A percentile compares a stretch with the other conserved stretches of the same genome.
phyloP scores from a whole-genome alignment of 192 early-diverging fungal genomes.

The Backusella westeae region DNA sequence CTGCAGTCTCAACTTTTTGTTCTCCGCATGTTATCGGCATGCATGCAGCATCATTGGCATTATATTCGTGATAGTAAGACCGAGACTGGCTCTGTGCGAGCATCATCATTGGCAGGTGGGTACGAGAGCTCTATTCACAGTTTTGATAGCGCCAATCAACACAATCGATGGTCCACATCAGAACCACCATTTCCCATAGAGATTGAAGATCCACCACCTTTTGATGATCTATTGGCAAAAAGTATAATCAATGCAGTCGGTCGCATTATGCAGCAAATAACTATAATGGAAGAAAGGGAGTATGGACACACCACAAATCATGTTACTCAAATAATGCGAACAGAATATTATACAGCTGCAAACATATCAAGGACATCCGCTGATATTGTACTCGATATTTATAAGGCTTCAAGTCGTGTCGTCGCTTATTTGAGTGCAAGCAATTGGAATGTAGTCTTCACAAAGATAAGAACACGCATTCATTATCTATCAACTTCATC shows the following conservation, averaged over 20 bases:
- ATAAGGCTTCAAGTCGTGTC: conserved; percentile 79
- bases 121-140: conserved; percentile 18
- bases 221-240: conserved; percentile 72
- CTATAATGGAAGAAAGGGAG: conserved; percentile 44
- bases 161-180: conserved; percentile 13
- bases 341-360: conserved; percentile 27
- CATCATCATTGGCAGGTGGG: background rate
- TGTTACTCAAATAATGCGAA: conserved; percentile 26
- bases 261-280: conserved; percentile 61
- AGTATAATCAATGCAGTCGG: conserved; percentile 60
- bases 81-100: conserved; percentile 23
- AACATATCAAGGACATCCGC: conserved; percentile 20
- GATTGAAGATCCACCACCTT: conserved; percentile 68
- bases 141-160: conserved; percentile 16
- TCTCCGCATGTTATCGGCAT: conserved; percentile 76
- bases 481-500: conserved; percentile 59
- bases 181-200: conserved; percentile 25
- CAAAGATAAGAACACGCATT: conserved; percentile 66
- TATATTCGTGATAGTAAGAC: conserved; percentile 51
- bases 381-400: conserved; percentile 69
- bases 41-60: conserved; percentile 88
- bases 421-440: conserved; percentile 85
- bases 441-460: conserved; percentile 85
- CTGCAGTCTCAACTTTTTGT: conserved; percentile 88
- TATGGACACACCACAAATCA: conserved; percentile 33